Evolutionary conservation across 306 rosid genomes (phyloP).

Genomic region (Vigna trinervia): DNA sequence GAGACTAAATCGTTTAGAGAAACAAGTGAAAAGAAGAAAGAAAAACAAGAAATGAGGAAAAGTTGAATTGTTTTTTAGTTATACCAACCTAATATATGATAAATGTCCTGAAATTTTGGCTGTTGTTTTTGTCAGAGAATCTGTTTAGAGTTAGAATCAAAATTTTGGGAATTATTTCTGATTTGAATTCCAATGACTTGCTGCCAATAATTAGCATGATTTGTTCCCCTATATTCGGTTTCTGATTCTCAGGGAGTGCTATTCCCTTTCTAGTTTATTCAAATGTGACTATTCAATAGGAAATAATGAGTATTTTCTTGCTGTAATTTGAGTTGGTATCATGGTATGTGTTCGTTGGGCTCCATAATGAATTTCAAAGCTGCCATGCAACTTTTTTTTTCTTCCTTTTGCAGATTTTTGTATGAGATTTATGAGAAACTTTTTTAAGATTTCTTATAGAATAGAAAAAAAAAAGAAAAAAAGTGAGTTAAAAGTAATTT

Average conservation of each 20-base stretch:
- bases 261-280: background rate
- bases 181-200: background rate
- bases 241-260: background rate
- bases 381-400: background rate
- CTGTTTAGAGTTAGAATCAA: background rate
- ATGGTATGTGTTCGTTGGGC: background rate
- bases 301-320: background rate
- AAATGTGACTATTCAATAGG: background rate
- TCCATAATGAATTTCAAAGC: background rate
- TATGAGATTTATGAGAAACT: too few relatives aligned
- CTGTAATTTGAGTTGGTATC: background rate
- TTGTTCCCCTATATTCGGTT: background rate
- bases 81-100: background rate
- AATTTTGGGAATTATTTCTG: background rate
- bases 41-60: constrained; percentile 58
- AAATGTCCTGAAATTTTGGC: background rate
- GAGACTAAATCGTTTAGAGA: constrained; percentile 81
- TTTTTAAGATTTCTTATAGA: too few relatives aligned
- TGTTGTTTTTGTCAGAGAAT: background rate
- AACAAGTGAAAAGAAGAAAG: constrained; percentile 79
- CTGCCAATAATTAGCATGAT: background rate
- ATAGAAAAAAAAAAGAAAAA: too few relatives aligned
- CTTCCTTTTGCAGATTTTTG: background rate
- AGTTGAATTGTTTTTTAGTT: constrained; percentile 6
- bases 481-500: too few relatives aligned